phyloP scores from a whole-genome alignment of 495 filamentous ascomycete genomes.

The Tuber borchii region DNA sequence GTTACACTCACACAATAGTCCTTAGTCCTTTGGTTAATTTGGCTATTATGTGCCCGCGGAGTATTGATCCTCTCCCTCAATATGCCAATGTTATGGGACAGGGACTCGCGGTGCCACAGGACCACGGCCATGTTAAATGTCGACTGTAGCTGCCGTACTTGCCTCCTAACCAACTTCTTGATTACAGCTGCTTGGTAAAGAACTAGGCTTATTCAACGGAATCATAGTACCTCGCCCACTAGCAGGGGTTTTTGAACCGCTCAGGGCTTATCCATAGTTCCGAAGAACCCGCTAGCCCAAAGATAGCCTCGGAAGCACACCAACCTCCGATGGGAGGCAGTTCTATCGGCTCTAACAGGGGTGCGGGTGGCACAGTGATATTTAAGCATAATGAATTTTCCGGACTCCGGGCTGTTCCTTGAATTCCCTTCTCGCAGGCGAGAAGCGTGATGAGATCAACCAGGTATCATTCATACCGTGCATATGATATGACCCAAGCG shows the following conservation, averaged over 20 bases:
- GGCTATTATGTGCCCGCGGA: not conserved
- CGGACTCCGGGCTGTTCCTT: not conserved
- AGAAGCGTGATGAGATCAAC: not conserved
- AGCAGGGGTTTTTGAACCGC: not conserved
- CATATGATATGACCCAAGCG: not conserved
- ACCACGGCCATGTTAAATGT: not conserved
- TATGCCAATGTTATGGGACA: not conserved
- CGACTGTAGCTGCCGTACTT: not conserved
- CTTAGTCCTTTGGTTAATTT: not conserved
- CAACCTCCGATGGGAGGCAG: not conserved
- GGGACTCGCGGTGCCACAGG: not conserved
- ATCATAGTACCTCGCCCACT: not conserved
- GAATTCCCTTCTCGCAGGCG: not conserved
- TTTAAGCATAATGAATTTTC: slow-evolving; percentile 1
- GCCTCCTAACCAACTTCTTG: not conserved
- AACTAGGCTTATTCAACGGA: not conserved
- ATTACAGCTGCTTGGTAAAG: not conserved
- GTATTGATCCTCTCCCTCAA: not conserved
- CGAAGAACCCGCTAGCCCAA: not conserved
- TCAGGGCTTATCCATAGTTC: not conserved
- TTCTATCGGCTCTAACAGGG: not conserved
- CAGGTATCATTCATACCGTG: not conserved
- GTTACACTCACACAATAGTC: not conserved
- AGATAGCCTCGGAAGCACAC: not conserved
- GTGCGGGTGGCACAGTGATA: not conserved